Base-by-base conservation (phyloP, 768 basidiomycete species). In the Tubosaeta brunneosetosa region DNA sequence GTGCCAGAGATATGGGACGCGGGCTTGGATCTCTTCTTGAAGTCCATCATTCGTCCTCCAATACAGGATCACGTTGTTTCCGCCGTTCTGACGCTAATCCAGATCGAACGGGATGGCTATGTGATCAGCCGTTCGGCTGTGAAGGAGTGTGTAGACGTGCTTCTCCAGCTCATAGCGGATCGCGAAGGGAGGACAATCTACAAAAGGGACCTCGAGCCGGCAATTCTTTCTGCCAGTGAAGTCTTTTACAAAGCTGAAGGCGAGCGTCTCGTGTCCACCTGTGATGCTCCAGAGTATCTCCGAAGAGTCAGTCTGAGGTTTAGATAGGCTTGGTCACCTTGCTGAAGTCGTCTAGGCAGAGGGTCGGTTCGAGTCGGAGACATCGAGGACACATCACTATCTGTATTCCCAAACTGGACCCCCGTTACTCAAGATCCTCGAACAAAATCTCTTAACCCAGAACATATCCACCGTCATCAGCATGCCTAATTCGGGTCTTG, bases 51-150 rank as follows among this genome's bases (percentile, higher is more conserved):
- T 57, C 76, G 77, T 45, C 74, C 83, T 38, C 85, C 92, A 45
- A 94, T 98, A 71, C 84, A 88, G 60, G 82, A 84, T 29, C 89
- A 93, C 60, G 70, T 98, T 56, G 77, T 91, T 55, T 73, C 79
- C 10, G 90, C 91, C n/a, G 77, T 97, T 47, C 77, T 98, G 44
- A 80, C 80, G 29, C 89, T 94, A 71, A 85, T 99, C 50, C 88
- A 84, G 55, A 83, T 91, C 49, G 97, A 99, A 62, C 86, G 97
- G 14, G 88, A 94, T 56, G 94, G 94, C 25, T 89, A 88, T 63
- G 81, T 81, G 43, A 92, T 98, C 63, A 91, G 91, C 62, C 86
- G 89, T n/a, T 91, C 92, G 2, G 85, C 90, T 3, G 83, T 97
- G 47, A 88, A 91, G 63, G 88, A 87, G 58, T 92, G 88, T 56